phyloP scores from a whole-genome alignment of 2,329 filamentous ascomycete species.

The Scedosporium aurantiacum region DNA sequence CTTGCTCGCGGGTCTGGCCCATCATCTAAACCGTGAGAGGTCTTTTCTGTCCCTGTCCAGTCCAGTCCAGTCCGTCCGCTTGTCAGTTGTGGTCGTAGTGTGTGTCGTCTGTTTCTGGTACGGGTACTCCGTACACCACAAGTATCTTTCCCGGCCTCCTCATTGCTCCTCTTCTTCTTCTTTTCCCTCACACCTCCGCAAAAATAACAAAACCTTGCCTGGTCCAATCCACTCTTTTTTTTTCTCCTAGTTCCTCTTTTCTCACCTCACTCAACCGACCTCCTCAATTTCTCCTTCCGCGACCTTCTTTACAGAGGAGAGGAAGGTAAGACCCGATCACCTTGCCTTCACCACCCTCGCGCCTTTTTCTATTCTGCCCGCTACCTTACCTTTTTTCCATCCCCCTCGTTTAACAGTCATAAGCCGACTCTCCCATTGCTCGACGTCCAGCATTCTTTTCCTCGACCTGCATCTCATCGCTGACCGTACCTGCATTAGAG shows the following conservation, averaged over 20 bases:
- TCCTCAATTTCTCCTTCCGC: constrained; percentile 6
- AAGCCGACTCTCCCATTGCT: background rate
- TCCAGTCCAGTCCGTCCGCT: background rate
- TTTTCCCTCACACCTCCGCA: constrained; percentile 7
- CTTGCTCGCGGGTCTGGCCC: background rate
- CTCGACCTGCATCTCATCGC: constrained; percentile 4
- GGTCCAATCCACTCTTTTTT: constrained; percentile 7
- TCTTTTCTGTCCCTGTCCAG: background rate
- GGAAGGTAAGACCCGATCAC: constrained; percentile 6
- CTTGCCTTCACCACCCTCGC: background rate
- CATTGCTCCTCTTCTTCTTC: background rate
- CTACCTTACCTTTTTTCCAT: background rate
- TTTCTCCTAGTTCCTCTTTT: background rate
- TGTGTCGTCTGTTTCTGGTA: background rate
- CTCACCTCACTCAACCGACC: constrained; percentile 7
- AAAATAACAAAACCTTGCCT: constrained; percentile 8
- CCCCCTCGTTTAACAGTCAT: background rate
- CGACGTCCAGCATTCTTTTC: background rate
- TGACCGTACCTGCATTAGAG: constrained; percentile 8
- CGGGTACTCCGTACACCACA: constrained; percentile 3
- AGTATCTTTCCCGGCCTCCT: constrained; percentile 6
- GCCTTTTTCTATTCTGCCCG: background rate
- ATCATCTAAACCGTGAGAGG: background rate
- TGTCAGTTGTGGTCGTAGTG: background rate
- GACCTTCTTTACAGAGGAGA: constrained; percentile 4